Percentiles rank a stretch among this genome's conserved stretches.
These are phyloP conservation scores for Schoenoplectus triqueter DNA, from an alignment of 202 grass and related monocot genomes.

Conservation along the genomic window DNA sequence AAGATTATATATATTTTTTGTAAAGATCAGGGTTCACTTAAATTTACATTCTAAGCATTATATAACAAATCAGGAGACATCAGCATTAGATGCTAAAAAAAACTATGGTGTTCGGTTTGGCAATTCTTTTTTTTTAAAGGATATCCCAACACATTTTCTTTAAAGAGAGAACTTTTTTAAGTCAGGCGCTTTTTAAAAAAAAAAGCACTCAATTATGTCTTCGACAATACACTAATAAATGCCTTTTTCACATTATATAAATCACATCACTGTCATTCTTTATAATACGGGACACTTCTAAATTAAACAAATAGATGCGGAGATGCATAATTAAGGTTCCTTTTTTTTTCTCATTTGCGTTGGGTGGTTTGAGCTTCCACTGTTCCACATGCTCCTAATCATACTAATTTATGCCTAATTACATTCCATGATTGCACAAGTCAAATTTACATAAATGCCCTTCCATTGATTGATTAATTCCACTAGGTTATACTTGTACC, in stretches of 20 bases:
- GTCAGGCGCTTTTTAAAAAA: not conserved
- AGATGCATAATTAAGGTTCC: slow-evolving; percentile 2
- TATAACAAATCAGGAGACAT: not conserved
- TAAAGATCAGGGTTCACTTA: no score
- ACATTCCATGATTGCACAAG: not conserved
- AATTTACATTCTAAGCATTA: not conserved
- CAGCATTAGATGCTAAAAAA: not conserved
- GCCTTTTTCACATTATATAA: not conserved
- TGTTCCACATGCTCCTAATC: not conserved
- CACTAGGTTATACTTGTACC: not conserved
- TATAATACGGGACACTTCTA: not conserved
- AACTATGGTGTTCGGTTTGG: no score
- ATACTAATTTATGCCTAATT: not conserved
- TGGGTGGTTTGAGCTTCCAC: not conserved
- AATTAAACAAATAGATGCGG: slow-evolving; percentile 4
- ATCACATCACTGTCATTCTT: slow-evolving; percentile 11
- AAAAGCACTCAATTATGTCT: not conserved
- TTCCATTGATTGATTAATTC: slow-evolving; percentile 11
- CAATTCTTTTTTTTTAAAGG: not conserved
- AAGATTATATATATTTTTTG: not conserved
- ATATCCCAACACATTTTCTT: not conserved
- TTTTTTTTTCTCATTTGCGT: not conserved
- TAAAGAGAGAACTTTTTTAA: not conserved
- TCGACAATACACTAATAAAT: slow-evolving; percentile 12
- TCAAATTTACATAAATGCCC: slow-evolving; percentile 16